Evolutionary conservation across 2,329 filamentous ascomycete species (phyloP).

Genomic region (Podosphaera xanthii): DNA sequence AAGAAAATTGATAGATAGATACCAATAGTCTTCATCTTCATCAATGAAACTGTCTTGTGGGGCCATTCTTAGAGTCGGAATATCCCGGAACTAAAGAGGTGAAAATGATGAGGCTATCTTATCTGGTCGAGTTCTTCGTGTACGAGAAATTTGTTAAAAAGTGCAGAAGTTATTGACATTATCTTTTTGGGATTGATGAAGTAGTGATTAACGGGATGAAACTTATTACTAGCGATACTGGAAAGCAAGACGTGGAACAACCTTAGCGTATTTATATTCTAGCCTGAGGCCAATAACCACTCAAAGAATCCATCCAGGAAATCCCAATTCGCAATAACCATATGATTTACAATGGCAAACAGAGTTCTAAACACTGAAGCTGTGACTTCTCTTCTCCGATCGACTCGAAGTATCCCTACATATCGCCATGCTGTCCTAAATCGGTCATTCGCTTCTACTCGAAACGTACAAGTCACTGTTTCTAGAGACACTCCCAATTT

Average conservation of each 20-base stretch:
- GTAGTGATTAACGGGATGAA: not conserved
- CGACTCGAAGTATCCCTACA: slow-evolving; percentile 20
- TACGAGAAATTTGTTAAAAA: not conserved
- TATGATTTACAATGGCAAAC: slow-evolving; percentile 30
- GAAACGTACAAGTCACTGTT: slow-evolving; percentile 20
- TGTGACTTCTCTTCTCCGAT: slow-evolving; percentile 31
- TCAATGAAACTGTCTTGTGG: slow-evolving; percentile 48
- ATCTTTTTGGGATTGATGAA: not conserved
- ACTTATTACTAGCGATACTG: not conserved
- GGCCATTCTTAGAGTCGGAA: slow-evolving; percentile 25
- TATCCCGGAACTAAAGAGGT: too few species aligned
- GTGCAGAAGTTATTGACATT: not conserved
- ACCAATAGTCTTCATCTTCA: slow-evolving; percentile 50
- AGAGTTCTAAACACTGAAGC: slow-evolving; percentile 33
- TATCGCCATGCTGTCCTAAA: slow-evolving; percentile 9
- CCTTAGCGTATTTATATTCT: not conserved
- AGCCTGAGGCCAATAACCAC: not conserved
- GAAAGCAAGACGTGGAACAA: not conserved
- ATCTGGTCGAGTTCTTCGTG: not conserved
- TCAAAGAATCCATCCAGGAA: not conserved
- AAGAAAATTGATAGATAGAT: slow-evolving; percentile 13
- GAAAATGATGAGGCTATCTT: not conserved
- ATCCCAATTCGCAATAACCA: too few species aligned
- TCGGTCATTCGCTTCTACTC: slow-evolving; percentile 19
- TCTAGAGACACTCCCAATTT: slow-evolving; percentile 37